These are phyloP conservation scores for Begonia loranthoides DNA, from an alignment of 306 rosid genomes.

Conservation along the genomic window DNA sequence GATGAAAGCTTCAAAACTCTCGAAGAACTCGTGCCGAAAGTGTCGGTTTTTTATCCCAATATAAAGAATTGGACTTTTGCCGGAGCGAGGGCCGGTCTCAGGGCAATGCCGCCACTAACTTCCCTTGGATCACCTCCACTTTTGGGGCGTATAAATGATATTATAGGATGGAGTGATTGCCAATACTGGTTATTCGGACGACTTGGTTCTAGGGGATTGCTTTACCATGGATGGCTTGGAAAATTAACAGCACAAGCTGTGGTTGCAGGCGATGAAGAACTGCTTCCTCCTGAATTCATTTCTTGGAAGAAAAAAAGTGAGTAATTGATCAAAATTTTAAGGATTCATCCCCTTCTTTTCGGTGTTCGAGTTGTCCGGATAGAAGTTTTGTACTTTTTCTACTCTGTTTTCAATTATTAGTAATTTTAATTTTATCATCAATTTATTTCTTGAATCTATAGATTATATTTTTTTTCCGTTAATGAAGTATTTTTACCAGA, in stretches of 20 bases:
- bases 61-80: slow-evolving; percentile 52
- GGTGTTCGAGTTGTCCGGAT: too few species aligned
- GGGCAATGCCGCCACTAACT: slow-evolving; percentile 96
- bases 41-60: slow-evolving; percentile 42
- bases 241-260: slow-evolving; percentile 65
- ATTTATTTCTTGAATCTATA: too few species aligned
- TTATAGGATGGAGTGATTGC: slow-evolving; percentile 27
- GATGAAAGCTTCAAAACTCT: slow-evolving; percentile 57
- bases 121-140: slow-evolving; percentile 76
- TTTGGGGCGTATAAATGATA: slow-evolving; percentile 62
- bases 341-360: too few species aligned
- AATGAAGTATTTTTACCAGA: too few species aligned
- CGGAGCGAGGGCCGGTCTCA: slow-evolving; percentile 79
- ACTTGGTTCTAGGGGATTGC: slow-evolving; percentile 82
- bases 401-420: too few species aligned
- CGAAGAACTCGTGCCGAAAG: slow-evolving; percentile 66
- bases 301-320: slow-evolving; percentile 41
- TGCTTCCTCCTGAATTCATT: slow-evolving; percentile 62
- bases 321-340: background rate
- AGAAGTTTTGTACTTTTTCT: too few species aligned
- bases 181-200: slow-evolving; percentile 88
- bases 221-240: slow-evolving; percentile 91
- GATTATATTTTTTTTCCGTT: too few species aligned
- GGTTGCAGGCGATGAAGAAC: slow-evolving; percentile 44
- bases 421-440: too few species aligned